Conservation (phyloP, 805 yeast genomes). For the Starmerella bombi region DNA sequence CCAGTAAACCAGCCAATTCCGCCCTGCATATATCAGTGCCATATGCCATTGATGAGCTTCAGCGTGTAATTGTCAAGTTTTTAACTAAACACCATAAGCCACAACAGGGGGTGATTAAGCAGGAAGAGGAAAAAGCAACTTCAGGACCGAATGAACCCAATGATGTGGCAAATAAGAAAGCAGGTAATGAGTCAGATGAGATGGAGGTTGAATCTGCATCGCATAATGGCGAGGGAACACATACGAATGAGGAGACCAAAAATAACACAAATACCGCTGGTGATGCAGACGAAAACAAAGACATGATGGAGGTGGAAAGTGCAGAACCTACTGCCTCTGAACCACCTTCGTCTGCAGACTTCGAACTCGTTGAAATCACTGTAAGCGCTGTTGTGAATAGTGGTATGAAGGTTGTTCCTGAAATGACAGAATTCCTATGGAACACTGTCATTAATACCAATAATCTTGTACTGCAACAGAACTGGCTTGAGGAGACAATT, state of each 20-base stretch:
- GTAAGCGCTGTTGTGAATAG: conserved; percentile 4
- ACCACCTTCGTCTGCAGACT: no score
- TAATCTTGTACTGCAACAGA: conserved; percentile 5
- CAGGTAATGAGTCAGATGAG: no score
- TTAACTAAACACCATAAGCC: neutral
- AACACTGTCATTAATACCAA: conserved; percentile 1
- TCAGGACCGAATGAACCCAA: neutral
- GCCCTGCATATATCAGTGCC: conserved; percentile 56
- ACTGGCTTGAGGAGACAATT: conserved; percentile 9
- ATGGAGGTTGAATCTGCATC: neutral
- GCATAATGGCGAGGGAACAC: neutral
- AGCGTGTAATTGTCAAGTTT: conserved; percentile 29
- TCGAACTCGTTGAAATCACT: conserved; percentile 6
- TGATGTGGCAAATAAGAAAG: neutral
- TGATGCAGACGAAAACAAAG: neutral
- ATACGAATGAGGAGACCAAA: neutral
- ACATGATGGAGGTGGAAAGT: neutral
- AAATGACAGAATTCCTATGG: conserved; percentile 8
- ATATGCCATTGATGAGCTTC: conserved; percentile 54
- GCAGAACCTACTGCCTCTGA: neutral
- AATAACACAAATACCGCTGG: neutral
- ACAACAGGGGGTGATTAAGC: no score
- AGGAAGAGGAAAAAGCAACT: no score
- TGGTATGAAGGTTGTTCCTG: conserved; percentile 1
- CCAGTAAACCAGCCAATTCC: conserved; percentile 39